Evolutionary conservation across 352 stramenopile species (phyloP), one percentile per base, ranked within the genome.

Genomic region (Achlya hypogyna): DNA sequence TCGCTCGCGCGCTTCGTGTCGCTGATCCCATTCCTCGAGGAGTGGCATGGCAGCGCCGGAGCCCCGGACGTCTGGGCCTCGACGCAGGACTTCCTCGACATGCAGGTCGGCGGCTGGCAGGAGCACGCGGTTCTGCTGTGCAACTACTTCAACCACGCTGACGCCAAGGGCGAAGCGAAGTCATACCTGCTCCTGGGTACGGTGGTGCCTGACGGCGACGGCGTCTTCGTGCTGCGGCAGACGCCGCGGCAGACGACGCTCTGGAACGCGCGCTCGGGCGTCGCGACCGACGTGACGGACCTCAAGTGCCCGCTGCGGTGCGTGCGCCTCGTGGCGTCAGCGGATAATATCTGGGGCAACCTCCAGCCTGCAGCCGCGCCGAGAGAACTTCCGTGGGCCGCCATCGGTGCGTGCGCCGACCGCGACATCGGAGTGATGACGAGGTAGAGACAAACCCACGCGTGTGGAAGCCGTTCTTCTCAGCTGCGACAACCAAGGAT

Each of bases 81-180:
- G 22, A 91, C 84, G 8, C 88, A 97, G 49, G 84, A 98, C 63
- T 91, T 97, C 34, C 71, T 98, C 8, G 81, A 89, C 34, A 84
- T 97, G 53, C 78, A 91, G 18, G 86, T 84, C 6, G 93, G 89
- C 14, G 89, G 97, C 67, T 78, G 79, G 53, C 82, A 97, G 56
- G 95, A 98, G 62, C 93, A 98, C 69, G 90, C 91, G 1, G 77
- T 98, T 58, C 68, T 98, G 53, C 73, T 98, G 23, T 88, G 84
- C 51, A 98, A 97, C 53, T 97, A 83, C 42, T 88, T 97, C 53
- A 72, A 84, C 29, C 96, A 89, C 76, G 74, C 97, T n/a, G 84
- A 96, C 43, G 77, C 74, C 27, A 71, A 75, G 27, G 38, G 38
- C 62, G 18, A 74, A 71, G 53, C 29, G 60, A 5, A 71, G 73